phyloP scores from a whole-genome alignment of 148 eudicot species.

The Diospyros kaki region DNA sequence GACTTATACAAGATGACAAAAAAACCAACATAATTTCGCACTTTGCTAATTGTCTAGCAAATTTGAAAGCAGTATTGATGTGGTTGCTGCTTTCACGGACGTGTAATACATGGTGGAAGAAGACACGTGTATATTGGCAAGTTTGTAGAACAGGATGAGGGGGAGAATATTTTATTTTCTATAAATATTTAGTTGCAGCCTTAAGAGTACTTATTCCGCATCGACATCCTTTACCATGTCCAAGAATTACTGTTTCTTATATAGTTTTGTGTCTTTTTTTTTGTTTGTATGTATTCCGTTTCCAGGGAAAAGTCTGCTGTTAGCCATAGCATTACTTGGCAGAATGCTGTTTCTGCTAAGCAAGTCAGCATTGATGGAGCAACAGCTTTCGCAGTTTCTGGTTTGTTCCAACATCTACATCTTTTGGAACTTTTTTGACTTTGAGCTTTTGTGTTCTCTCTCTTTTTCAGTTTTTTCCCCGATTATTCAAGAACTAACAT shows the following conservation, averaged over 20 bases:
- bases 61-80: neutral
- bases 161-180: too few species aligned
- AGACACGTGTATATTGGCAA: neutral
- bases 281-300: neutral
- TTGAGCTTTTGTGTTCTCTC: neutral
- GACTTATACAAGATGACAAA: too few species aligned
- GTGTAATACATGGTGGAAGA: conserved; percentile 1
- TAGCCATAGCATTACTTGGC: conserved; percentile 80
- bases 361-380: conserved; percentile 72
- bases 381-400: conserved; percentile 79
- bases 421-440: neutral
- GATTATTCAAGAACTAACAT: neutral
- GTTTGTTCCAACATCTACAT: conserved; percentile 29
- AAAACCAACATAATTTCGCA: neutral
- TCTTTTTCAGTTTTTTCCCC: neutral
- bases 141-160: too few species aligned
- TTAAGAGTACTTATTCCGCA: too few species aligned
- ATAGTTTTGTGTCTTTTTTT: neutral
- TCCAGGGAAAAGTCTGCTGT: conserved; percentile 89
- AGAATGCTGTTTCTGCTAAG: conserved; percentile 56
- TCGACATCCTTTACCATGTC: neutral
- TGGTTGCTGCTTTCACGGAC: neutral
- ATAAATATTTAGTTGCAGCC: too few species aligned
- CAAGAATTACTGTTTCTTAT: neutral
- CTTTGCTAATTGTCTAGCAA: neutral